These are phyloP conservation scores for Fusarium sp. DNA, from an alignment of 2,329 filamentous ascomycete genomes.

Conservation along the genomic window DNA sequence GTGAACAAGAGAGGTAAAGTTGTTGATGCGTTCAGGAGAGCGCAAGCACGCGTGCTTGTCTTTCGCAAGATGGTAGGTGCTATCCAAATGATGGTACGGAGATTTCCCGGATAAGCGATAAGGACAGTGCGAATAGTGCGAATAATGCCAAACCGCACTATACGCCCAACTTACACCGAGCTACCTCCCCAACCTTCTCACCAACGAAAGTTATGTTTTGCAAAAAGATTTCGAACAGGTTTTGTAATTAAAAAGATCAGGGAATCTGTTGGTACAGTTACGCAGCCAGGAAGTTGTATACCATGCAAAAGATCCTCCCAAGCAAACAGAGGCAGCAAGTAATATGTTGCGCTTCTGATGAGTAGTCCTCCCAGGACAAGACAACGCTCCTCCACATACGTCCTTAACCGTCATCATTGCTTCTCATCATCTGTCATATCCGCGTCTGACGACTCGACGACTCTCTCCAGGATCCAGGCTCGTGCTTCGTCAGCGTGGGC, in stretches of 20 bases:
- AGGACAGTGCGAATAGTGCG: conserved; percentile 9
- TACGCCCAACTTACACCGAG: not conserved
- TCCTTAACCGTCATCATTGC: conserved; percentile 31
- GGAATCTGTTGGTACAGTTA: not conserved
- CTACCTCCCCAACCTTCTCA: not conserved
- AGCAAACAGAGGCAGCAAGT: not conserved
- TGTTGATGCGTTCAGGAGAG: conserved; percentile 21
- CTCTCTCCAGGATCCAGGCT: conserved; percentile 58
- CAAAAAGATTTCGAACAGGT: not conserved
- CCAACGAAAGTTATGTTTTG: not conserved
- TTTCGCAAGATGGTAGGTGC: conserved; percentile 26
- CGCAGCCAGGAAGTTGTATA: not conserved
- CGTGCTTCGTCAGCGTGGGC: conserved; percentile 60
- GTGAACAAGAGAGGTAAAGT: not conserved
- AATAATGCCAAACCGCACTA: not conserved
- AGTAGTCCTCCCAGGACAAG: not conserved
- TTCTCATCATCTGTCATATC: conserved; percentile 61
- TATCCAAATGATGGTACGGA: conserved; percentile 34
- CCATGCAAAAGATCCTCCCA: not conserved
- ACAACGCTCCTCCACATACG: not conserved
- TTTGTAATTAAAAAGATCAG: not conserved
- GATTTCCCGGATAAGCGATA: conserved; percentile 41
- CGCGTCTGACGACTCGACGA: conserved; percentile 47
- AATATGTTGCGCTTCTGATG: not conserved
- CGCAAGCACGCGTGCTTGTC: conserved; percentile 38